Evolutionary conservation across 352 stramenopile species (phyloP), one percentile per base, ranked within the genome.

Genomic region (Phytophthora sansomeana): DNA sequence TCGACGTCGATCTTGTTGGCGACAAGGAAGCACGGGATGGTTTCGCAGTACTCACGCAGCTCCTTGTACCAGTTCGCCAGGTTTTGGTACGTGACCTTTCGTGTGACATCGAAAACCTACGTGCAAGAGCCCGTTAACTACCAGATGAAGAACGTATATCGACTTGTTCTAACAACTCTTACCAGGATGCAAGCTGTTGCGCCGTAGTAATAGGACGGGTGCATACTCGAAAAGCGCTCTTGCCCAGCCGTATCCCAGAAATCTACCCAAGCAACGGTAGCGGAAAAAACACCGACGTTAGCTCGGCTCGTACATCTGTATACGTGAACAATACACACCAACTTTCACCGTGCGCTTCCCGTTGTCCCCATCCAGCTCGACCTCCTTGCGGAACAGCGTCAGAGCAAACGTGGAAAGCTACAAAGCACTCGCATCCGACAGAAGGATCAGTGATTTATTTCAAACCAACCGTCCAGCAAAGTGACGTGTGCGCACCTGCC

Each of bases 1-100:
- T 99, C 91, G 24, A 98, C 86, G 77, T 99, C 95, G 49, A 98
- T 98, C 73, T 99, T 99, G 82, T 99, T 99, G 32, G 95, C 95
- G n/a, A 98, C 93, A 11, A 98, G 64, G 48, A 98, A 95, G 58
- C 85, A 96, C 4, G 95, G 94, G 56, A 98, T 97, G 55, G 74
- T 92, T 49, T 97, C 89, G 73, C 92, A 98, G 74, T 98, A 97
- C 39, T 97, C 77, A 28, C 95, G 79, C 3, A 98, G 74, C 71
- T 99, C 96, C 52, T 94, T 85, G 76, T 95, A 95, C 87, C 88
- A 96, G 51, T 97, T 91, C 7, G 83, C 74, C 44, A 99, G 75
- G 63, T 98, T 97, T 72, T 98, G 85, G 70, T 98, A 98, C 36
- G 96, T 98, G 33, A 93, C 81, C 64, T 98, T 98, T 51, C 95